Conservation (phyloP, 306 rosid species). For the Sicyos baderoa region DNA sequence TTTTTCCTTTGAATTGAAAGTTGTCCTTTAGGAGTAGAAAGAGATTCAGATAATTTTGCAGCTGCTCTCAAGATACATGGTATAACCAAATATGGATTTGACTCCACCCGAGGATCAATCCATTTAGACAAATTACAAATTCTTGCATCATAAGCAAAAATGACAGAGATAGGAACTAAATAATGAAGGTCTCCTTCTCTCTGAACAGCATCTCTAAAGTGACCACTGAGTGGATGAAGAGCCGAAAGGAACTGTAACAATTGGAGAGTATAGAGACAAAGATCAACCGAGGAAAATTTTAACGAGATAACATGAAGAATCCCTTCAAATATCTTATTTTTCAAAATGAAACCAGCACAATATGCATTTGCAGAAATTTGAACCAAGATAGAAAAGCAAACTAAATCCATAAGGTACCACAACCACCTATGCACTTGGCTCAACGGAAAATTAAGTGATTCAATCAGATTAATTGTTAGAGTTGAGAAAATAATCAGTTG, state of each 20-base stretch:
- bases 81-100: conserved; percentile 48
- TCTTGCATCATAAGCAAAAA: conserved; percentile 52
- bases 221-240: conserved; percentile 78
- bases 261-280: conserved; percentile 25
- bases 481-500: background rate
- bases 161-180: conserved; percentile 52
- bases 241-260: conserved; percentile 56
- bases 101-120: conserved; percentile 69
- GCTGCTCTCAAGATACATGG: conserved; percentile 47
- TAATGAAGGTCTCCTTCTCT: conserved; percentile 60
- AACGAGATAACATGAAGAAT: background rate
- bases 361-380: background rate
- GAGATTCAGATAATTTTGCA: conserved; percentile 37
- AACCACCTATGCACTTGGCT: background rate
- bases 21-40: conserved; percentile 41
- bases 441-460: background rate
- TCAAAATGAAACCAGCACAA: background rate
- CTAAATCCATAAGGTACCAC: background rate
- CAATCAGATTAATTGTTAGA: background rate
- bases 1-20: conserved; percentile 56
- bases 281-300: conserved; percentile 17
- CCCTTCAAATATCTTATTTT: conserved; percentile 10
- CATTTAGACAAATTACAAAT: conserved; percentile 49
- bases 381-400: conserved; percentile 11
- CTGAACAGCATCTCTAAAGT: conserved; percentile 59